A percentile compares a stretch with the other conserved stretches of the same genome.
phyloP scores from a whole-genome alignment of 169 alveolate genomes.

The Cryptosporidium viatorum region DNA sequence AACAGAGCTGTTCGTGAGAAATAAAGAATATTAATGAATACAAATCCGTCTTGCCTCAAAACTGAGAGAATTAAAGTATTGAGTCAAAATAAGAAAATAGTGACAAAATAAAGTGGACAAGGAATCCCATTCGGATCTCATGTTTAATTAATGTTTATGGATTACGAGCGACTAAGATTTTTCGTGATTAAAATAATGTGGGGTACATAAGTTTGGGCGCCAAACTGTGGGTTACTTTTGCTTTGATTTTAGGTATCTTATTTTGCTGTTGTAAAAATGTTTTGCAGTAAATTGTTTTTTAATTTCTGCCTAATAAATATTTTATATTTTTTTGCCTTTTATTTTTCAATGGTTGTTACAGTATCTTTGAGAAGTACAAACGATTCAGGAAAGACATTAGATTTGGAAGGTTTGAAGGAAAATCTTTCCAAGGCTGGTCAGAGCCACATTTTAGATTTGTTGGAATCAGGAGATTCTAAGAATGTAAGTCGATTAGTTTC shows the following conservation, averaged over 20 bases:
- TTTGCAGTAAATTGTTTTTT: neutral
- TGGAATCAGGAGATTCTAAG: conserved; percentile 29
- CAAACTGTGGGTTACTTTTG: neutral
- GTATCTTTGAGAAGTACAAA: conserved; percentile 7
- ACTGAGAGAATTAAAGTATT: neutral
- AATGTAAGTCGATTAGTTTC: conserved; percentile 65
- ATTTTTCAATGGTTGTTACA: conserved; percentile 39
- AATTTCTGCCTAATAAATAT: neutral
- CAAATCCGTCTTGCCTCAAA: neutral
- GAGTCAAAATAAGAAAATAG: neutral
- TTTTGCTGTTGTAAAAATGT: neutral
- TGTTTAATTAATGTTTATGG: neutral
- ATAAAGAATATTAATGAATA: neutral
- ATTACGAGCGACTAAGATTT: neutral
- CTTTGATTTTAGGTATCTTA: neutral
- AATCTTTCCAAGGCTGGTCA: conserved; percentile 14
- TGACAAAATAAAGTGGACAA: neutral
- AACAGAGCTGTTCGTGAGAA: neutral
- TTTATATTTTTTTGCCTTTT: neutral
- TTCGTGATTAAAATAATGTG: neutral
- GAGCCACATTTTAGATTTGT: conserved; percentile 27
- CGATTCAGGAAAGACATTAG: neutral
- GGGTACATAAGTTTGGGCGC: neutral
- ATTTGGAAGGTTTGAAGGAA: conserved; percentile 17
- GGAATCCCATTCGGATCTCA: neutral